Percentiles rank a stretch among this genome's conserved stretches.
Evolutionary conservation across 805 yeast genomes (phyloP).

Genomic region (Ogataea neopini): DNA sequence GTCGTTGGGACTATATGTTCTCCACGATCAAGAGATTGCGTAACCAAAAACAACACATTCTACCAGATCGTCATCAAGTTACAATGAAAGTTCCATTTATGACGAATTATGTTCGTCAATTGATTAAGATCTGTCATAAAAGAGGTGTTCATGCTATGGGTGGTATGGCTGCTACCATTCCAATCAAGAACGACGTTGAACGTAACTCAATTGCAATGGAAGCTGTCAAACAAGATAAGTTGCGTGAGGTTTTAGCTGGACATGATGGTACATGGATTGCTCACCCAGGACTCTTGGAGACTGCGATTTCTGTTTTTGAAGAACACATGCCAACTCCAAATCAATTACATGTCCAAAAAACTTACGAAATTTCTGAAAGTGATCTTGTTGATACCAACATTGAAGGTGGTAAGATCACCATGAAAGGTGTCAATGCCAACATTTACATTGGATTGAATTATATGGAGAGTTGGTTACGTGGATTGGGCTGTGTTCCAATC

Average conservation of each 20-base stretch:
- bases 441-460: constrained; percentile 75
- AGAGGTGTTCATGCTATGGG: constrained; percentile 87
- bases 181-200: constrained; percentile 68
- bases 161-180: constrained; percentile 89
- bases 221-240: constrained; percentile 72
- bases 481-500: constrained; percentile 83
- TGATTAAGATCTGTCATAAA: constrained; percentile 72
- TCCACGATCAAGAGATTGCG: constrained; percentile 75
- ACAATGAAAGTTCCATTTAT: constrained; percentile 82
- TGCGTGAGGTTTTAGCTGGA: constrained; percentile 74
- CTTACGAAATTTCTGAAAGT: constrained; percentile 46
- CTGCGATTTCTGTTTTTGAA: constrained; percentile 71
- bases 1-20: constrained; percentile 88
- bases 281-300: constrained; percentile 77
- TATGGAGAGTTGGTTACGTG: constrained; percentile 86
- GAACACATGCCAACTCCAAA: constrained; percentile 82
- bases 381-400: constrained; percentile 67
- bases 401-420: constrained; percentile 63
- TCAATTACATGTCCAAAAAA: constrained; percentile 58
- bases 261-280: constrained; percentile 93
- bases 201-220: constrained; percentile 68
- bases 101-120: constrained; percentile 72
- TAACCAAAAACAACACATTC: constrained; percentile 62
- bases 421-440: constrained; percentile 69
- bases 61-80: constrained; percentile 80